A percentile compares a stretch with the other conserved stretches of the same genome.
Conservation (phyloP, 495 filamentous ascomycete species). For the Hapsidospora chrysogenum region DNA sequence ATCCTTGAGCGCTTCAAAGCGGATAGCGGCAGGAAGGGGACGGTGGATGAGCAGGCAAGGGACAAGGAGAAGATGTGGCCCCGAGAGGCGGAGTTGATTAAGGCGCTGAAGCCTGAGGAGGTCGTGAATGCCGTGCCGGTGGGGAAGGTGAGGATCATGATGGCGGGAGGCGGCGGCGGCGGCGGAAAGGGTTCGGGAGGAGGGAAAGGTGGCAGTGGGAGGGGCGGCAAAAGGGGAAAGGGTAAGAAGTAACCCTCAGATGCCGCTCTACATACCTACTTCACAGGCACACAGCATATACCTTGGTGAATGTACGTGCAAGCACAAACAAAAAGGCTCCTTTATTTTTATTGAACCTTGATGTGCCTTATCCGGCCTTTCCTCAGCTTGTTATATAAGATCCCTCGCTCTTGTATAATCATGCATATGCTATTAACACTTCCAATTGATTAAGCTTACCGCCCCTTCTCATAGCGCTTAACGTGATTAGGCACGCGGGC, state of each 20-base stretch:
- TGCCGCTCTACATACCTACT: no score
- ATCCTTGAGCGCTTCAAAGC: conserved; percentile 62
- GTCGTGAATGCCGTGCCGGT: conserved; percentile 69
- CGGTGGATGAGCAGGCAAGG: conserved; percentile 34
- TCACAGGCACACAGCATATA: no score
- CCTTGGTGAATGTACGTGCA: no score
- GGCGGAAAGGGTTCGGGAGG: conserved; percentile 28
- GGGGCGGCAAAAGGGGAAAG: conserved; percentile 6
- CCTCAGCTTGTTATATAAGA: no score
- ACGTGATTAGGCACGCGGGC: conserved; percentile 36
- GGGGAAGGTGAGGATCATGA: conserved; percentile 71
- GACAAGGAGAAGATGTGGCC: conserved; percentile 69
- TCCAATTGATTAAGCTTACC: neutral
- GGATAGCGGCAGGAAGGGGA: conserved; percentile 36
- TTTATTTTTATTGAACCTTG: neutral
- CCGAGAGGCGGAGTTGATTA: conserved; percentile 66
- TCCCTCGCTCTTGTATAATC: no score
- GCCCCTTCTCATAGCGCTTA: conserved; percentile 21
- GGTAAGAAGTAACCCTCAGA: conserved; percentile 5
- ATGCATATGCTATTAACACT: no score
- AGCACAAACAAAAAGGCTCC: no score
- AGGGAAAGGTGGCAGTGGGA: conserved; percentile 21
- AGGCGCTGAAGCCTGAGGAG: conserved; percentile 65
- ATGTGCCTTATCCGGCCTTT: no score
- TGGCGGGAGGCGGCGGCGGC: conserved; percentile 31